phyloP scores from a whole-genome alignment of 2,329 filamentous ascomycete species.

The Colletotrichum sp. region DNA sequence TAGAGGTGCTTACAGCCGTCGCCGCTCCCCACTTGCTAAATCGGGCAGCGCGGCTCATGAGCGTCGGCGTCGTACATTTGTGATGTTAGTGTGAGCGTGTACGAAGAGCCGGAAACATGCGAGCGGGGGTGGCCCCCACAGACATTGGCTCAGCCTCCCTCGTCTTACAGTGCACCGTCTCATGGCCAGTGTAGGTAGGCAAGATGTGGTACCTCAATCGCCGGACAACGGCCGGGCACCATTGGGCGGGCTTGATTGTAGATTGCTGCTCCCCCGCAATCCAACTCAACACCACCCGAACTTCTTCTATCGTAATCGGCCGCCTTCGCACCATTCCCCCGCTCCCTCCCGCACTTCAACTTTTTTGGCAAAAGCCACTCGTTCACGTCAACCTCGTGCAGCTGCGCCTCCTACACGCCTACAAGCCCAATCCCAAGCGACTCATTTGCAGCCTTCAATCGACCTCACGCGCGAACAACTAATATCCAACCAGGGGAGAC shows the following conservation, averaged over 20 bases:
- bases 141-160: neutral
- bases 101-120: neutral
- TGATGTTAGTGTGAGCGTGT: neutral
- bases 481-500: neutral
- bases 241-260: neutral
- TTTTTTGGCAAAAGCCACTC: neutral
- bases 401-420: neutral
- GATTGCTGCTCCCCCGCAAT: constrained; percentile 15
- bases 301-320: constrained; percentile 13
- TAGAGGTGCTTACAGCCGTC: neutral
- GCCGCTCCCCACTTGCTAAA: neutral
- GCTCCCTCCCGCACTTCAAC: neutral
- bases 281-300: constrained; percentile 1
- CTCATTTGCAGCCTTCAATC: neutral
- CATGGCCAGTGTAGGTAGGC: neutral
- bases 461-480: neutral
- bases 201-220: neutral
- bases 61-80: neutral
- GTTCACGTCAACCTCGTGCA: neutral
- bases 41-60: neutral
- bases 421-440: neutral
- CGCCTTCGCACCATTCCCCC: constrained; percentile 3
- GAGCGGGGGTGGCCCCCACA: neutral
- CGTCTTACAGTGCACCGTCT: neutral
- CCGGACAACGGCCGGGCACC: neutral